Conservation (phyloP, 371 early-diverging fungal species). For the Mucor mucedo region DNA sequence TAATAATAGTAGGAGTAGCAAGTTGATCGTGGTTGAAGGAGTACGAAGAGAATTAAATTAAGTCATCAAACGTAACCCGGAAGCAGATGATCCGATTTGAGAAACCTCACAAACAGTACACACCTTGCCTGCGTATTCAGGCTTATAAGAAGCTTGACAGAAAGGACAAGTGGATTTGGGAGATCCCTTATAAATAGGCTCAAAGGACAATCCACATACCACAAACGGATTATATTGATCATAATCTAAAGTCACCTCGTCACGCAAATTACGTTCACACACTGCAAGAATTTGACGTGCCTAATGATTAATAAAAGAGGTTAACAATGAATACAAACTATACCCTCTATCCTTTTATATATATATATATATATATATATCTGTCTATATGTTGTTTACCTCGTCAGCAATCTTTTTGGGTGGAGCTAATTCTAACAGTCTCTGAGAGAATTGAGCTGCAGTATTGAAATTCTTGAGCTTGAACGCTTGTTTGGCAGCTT, state of each 20-base stretch:
- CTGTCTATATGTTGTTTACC: conserved; percentile 36
- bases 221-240: conserved; percentile 93
- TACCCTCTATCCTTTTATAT: too few species aligned
- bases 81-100: conserved; percentile 47
- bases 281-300: conserved; percentile 79
- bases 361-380: too few species aligned
- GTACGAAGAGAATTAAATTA: not conserved
- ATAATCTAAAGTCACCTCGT: conserved; percentile 82
- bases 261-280: conserved; percentile 78
- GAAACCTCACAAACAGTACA: conserved; percentile 89
- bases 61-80: conserved; percentile 1
- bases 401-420: conserved; percentile 74
- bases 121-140: conserved; percentile 72
- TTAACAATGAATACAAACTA: too few species aligned
- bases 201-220: conserved; percentile 78
- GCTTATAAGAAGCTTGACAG: conserved; percentile 84
- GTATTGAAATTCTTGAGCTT: conserved; percentile 82
- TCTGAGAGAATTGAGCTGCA: conserved; percentile 82
- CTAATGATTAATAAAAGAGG: conserved; percentile 29
- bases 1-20: too few species aligned
- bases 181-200: conserved; percentile 88
- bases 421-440: conserved; percentile 88
- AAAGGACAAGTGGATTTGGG: conserved; percentile 80
- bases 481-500: conserved; percentile 83
- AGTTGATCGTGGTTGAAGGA: too few species aligned